A percentile compares a stretch with the other conserved stretches of the same genome.
phyloP scores from a whole-genome alignment of 148 eudicot species.

The Salicornia ramosissima region DNA sequence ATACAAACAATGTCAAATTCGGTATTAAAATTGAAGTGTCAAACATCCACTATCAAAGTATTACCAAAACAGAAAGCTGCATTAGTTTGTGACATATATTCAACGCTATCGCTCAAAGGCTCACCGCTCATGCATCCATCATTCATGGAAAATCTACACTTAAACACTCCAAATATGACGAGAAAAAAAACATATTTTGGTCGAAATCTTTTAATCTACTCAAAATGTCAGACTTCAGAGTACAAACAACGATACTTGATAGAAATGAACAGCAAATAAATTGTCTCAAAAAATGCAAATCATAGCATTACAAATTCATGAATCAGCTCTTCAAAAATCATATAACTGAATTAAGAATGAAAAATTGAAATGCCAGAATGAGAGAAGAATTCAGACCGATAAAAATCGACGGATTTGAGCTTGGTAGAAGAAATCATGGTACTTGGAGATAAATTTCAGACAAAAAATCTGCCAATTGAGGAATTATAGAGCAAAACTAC shows the following conservation, averaged over 20 bases:
- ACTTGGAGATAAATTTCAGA: background rate
- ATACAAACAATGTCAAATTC: background rate
- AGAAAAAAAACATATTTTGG: background rate
- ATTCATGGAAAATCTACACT: background rate
- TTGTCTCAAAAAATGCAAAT: background rate
- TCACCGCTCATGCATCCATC: background rate
- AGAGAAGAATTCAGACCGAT: constrained; percentile 45
- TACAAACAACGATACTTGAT: background rate
- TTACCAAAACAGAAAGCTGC: background rate
- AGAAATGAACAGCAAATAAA: background rate
- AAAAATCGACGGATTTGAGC: constrained; percentile 91
- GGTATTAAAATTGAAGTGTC: background rate
- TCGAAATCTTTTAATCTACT: background rate
- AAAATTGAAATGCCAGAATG: background rate
- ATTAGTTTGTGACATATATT: background rate
- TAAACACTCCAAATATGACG: background rate
- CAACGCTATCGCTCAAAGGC: background rate
- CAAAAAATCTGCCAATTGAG: background rate
- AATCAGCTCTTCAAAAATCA: background rate
- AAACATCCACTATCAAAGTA: background rate
- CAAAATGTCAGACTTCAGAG: background rate
- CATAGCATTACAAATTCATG: background rate
- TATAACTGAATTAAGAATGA: background rate
- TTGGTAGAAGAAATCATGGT: constrained; percentile 63
- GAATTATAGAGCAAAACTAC: background rate